phyloP scores from a whole-genome alignment of 805 yeast species.

The Pichia phayaonensis region DNA sequence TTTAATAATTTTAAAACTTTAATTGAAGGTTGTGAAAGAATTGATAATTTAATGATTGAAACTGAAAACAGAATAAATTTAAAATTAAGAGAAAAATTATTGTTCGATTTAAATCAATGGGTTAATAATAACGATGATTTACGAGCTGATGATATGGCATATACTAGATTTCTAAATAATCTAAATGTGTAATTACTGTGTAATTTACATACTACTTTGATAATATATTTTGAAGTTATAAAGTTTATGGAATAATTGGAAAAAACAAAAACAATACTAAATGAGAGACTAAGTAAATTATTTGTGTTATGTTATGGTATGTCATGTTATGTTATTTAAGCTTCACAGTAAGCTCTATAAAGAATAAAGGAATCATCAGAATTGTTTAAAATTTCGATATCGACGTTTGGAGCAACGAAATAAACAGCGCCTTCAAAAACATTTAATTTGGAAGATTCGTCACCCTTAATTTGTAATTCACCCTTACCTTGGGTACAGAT shows the following conservation, averaged over 20 bases:
- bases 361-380: conserved; percentile 50
- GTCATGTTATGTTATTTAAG: no score
- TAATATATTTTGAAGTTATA: background rate
- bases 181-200: background rate
- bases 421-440: conserved; percentile 72
- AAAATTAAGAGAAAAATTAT: conserved; percentile 46
- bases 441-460: conserved; percentile 33
- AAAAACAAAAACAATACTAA: background rate
- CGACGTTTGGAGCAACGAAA: conserved; percentile 74
- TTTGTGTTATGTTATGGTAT: no score
- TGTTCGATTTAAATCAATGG: conserved; percentile 61
- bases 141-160: conserved; percentile 1
- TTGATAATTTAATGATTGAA: conserved; percentile 50
- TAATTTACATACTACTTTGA: no score
- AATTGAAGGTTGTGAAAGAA: conserved; percentile 70
- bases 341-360: conserved; percentile 88
- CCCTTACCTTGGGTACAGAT: conserved; percentile 83
- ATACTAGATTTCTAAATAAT: conserved; percentile 3
- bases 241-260: background rate
- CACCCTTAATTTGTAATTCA: conserved; percentile 36
- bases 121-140: conserved; percentile 38
- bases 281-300: no score
- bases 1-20: conserved; percentile 37
- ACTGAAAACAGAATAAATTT: conserved; percentile 55
- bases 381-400: conserved; percentile 48